Evolutionary conservation across 306 rosid genomes (phyloP).

Genomic region (Medicago truncatula): MtrunA17r5.0-ANR NC_053046.1:38670001-38670500

Average conservation of each 20-base stretch:
- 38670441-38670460: background rate
- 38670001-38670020: conserved; percentile 7
- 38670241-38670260: conserved; percentile 6
- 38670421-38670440: background rate
- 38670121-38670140: conserved; percentile 98
- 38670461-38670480: conserved; percentile 21
- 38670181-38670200: background rate
- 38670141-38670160: conserved; percentile 85
- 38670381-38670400: background rate
- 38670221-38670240: background rate
- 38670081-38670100: conserved; percentile 94
- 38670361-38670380: background rate
- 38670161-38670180: background rate
- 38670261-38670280: conserved; percentile 29
- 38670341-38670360: background rate
- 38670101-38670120: conserved; percentile 90
- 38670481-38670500: conserved; percentile 17
- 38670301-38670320: conserved; percentile 8
- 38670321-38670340: background rate
- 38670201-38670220: conserved; percentile 32
- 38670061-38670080: conserved; percentile 91
- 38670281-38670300: conserved; percentile 21
- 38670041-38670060: conserved; percentile 99
- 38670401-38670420: background rate
- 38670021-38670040: conserved; percentile 28